phyloP scores from a whole-genome alignment of 768 basidiomycete genomes.

The Suillus tomentosus region DNA sequence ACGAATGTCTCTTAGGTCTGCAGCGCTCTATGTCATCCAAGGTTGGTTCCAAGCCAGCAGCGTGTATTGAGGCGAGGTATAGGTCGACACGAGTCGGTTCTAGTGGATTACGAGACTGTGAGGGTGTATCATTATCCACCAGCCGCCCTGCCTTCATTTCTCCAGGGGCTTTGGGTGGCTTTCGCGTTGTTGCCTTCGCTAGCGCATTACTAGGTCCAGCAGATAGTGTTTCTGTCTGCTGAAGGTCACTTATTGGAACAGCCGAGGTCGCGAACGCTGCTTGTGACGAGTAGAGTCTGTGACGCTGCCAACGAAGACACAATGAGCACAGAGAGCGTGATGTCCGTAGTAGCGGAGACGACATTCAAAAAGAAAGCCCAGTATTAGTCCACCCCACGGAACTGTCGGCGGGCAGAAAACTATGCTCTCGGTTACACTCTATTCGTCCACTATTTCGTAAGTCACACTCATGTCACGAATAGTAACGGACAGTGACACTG shows the following conservation, averaged over 20 bases:
- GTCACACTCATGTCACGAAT: too few species aligned
- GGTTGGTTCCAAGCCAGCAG: slow-evolving; percentile 48
- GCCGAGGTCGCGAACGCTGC: slow-evolving; percentile 19
- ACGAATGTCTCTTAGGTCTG: slow-evolving; percentile 44
- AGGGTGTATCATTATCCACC: neutral
- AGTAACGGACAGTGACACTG: too few species aligned
- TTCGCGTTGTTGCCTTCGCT: neutral
- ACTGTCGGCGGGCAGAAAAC: neutral
- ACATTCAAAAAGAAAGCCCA: slow-evolving; percentile 23
- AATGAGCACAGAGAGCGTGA: slow-evolving; percentile 21
- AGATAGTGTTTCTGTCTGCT: neutral
- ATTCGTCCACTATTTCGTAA: too few species aligned
- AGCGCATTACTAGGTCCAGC: neutral
- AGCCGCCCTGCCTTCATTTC: neutral
- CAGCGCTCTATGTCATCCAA: slow-evolving; percentile 64
- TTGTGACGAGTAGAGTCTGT: slow-evolving; percentile 29
- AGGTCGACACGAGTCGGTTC: slow-evolving; percentile 51
- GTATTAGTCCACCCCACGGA: neutral
- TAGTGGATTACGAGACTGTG: slow-evolving; percentile 30
- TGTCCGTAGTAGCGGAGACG: slow-evolving; percentile 21
- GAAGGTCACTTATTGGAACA: slow-evolving; percentile 5
- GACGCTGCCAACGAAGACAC: slow-evolving; percentile 18
- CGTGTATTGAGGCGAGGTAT: slow-evolving; percentile 56
- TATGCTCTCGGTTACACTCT: neutral
- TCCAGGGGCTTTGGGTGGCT: neutral